Base-by-base conservation (phyloP, 169 alveolate species). In the Plasmodium blacklocki region DNA sequence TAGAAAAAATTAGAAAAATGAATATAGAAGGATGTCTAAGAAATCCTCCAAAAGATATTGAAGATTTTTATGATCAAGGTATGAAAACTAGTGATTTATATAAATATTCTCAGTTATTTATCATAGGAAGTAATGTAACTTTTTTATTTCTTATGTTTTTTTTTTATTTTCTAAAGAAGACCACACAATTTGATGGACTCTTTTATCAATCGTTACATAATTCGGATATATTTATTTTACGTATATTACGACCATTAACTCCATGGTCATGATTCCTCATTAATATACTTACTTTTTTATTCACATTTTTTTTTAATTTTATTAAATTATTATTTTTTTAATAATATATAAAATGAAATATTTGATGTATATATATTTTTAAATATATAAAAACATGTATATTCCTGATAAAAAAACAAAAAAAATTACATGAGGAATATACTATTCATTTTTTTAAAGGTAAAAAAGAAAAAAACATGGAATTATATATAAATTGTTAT, bases 171-270 rank as follows among this genome's bases (percentile, higher is more conserved):
- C 56, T 78, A 8, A 78, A 78, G 54, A 67, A 70, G 19, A 78
- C 89, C 15, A 78, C 89, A n/a, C 89, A 78, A 70, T 78, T 78
- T 59, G 89, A 78, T 78, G 89, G 89, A 59, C 52, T 78, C 11
- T 78, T 78, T 78, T 78, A 78, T 52, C 89, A 78, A 58, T 78
- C 89, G 4, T 8, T 66, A 63, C 78, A 78, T 32, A 78, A 52
- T 56, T 78, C 89, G 18, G 89, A 78, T 47, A 78, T 78, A 19
- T 45, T 64, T 50, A 78, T 78, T 21, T 45, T 78, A 18, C 89
- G 76, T 29, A 49, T 78, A 19, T 47, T 78, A 11, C 89, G 89
- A 21, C 89, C 75, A 6, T 23, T 78, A 39, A 78, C 89, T 14
- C 89, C 89, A 54, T 78, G 89, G 89, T 19, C 78, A 7, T 78